Percentiles rank a stretch among this genome's conserved stretches.
Conservation (phyloP, 1,284 basidiomycete genomes). For the Meripilus lineatus region DNA sequence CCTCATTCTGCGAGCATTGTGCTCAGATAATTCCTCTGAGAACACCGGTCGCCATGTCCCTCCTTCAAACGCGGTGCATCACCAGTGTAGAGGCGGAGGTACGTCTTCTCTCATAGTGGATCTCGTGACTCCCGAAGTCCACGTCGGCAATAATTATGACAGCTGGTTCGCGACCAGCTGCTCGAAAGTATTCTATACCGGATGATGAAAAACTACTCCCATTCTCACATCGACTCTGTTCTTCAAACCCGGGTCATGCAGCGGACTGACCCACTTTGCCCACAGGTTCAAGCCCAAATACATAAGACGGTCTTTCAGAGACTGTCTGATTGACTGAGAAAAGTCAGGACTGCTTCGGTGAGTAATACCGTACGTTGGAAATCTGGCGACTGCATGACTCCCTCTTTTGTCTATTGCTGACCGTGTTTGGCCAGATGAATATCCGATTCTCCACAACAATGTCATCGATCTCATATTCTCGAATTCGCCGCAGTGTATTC, state of each 20-base stretch:
- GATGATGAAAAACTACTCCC: constrained; percentile 66
- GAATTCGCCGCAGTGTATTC: constrained; percentile 72
- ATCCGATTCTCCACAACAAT: too few species aligned
- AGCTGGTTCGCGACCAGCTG: constrained; percentile 3
- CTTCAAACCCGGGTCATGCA: constrained; percentile 74
- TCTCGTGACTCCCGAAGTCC: constrained; percentile 6
- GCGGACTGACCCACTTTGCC: constrained; percentile 4
- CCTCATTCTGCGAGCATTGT: constrained; percentile 80
- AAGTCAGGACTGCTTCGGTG: constrained; percentile 80
- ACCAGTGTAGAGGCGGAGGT: constrained; percentile 44
- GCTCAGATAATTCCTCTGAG: constrained; percentile 81
- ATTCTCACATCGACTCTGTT: constrained; percentile 82
- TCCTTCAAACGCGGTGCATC: constrained; percentile 74
- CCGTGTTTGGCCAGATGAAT: constrained; percentile 94
- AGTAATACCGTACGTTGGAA: too few species aligned
- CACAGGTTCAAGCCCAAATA: constrained; percentile 73
- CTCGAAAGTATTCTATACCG: constrained; percentile 71
- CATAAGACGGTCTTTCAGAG: constrained; percentile 73
- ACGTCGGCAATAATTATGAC: constrained; percentile 10
- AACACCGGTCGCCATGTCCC: constrained; percentile 85
- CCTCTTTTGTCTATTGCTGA: constrained; percentile 81
- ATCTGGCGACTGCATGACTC: too few species aligned
- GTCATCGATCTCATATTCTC: too few species aligned
- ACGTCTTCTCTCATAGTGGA: not conserved
- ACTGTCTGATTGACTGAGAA: constrained; percentile 79